Conservation (phyloP, 257 asterid genomes). For the Jasminum sambac region DNA sequence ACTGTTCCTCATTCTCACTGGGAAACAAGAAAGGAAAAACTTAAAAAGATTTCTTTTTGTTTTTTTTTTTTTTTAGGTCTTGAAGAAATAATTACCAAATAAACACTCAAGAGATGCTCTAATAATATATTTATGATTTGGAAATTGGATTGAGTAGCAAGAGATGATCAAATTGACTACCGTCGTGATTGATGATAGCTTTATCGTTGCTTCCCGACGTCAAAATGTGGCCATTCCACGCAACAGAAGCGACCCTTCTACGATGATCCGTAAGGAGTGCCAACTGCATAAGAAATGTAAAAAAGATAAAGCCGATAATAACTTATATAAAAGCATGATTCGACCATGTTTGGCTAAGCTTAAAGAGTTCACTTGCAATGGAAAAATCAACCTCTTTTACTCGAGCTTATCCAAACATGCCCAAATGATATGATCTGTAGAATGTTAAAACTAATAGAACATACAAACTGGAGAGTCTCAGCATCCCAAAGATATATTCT, state of each 20-base stretch:
- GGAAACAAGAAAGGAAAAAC: background rate
- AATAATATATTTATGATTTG: background rate
- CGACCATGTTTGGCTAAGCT: background rate
- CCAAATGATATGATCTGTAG: background rate
- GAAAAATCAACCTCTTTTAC: background rate
- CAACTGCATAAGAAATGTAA: constrained; percentile 34
- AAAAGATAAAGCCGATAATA: constrained; percentile 10
- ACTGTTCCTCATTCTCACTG: constrained; percentile 69
- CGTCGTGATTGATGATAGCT: constrained; percentile 69
- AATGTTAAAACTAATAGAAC: constrained; percentile 12
- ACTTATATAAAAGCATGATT: background rate
- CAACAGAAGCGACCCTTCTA: constrained; percentile 51
- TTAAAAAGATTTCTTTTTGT: no score
- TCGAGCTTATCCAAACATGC: background rate
- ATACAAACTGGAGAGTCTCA: constrained; percentile 60
- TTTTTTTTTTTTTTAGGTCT: no score
- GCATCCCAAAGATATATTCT: constrained; percentile 56
- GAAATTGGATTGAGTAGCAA: background rate
- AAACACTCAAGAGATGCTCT: no score
- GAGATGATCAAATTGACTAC: constrained; percentile 33
- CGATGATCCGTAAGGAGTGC: constrained; percentile 52
- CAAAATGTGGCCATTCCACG: constrained; percentile 64
- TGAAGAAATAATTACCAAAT: no score
- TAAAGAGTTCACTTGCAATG: background rate
- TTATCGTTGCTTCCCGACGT: constrained; percentile 66